Conservation (phyloP, 2,329 filamentous ascomycete genomes). For the Pseudogymnoascus pannorum region DNA sequence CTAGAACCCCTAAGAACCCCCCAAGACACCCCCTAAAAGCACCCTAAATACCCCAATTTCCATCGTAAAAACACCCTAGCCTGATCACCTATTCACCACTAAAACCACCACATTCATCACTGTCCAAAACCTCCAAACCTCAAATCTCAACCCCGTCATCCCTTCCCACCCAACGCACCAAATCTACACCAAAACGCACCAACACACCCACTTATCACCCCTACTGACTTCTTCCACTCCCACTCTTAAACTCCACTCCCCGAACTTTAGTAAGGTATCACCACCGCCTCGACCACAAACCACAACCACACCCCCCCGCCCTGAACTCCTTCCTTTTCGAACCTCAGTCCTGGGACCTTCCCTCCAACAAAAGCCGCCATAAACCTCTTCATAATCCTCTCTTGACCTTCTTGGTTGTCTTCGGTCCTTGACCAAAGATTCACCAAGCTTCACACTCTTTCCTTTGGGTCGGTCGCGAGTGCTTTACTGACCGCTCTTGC, state of each 20-base stretch:
- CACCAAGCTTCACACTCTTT: not conserved
- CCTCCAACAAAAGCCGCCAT: not conserved
- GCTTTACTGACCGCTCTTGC: not conserved
- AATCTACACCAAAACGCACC: too few relatives aligned
- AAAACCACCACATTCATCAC: not conserved
- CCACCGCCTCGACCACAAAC: not conserved
- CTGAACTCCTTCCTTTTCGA: not conserved
- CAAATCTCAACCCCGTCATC: not conserved
- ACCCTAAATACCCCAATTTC: not conserved
- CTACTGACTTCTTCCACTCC: not conserved
- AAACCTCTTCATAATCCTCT: not conserved
- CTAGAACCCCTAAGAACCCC: not conserved
- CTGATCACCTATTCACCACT: too few relatives aligned
- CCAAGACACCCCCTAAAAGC: not conserved
- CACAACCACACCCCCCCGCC: not conserved
- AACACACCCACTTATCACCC: not conserved
- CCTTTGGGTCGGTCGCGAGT: not conserved
- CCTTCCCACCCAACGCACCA: not conserved
- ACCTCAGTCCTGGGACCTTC: not conserved
- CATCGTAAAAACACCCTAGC: too few relatives aligned
- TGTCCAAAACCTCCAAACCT: not conserved
- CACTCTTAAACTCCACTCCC: not conserved
- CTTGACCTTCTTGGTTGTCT: not conserved
- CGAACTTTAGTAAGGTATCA: not conserved
- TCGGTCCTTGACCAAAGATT: not conserved